Percentiles rank a stretch among this genome's conserved stretches.
Conservation (phyloP, 441 rosid species). For the Jatropha multifida region DNA sequence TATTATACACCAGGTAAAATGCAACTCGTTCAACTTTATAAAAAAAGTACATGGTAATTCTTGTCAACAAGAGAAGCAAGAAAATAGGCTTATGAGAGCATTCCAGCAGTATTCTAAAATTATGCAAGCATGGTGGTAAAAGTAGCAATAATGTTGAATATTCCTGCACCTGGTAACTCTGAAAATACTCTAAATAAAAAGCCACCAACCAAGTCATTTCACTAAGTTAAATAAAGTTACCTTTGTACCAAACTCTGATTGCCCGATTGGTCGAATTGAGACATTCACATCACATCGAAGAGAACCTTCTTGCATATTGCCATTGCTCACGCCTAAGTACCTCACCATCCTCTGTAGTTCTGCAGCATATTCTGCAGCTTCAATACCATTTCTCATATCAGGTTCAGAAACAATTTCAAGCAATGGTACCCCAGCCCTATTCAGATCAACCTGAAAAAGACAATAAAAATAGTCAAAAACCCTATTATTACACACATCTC, state of each 20-base stretch:
- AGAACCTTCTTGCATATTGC: constrained; percentile 98
- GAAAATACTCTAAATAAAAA: constrained; percentile 8
- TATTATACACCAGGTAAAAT: background rate
- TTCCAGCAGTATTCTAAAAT: background rate
- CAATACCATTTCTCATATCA: constrained; percentile 87
- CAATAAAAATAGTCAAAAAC: constrained; percentile 19
- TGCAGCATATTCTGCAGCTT: constrained; percentile 89
- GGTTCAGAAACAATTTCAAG: constrained; percentile 98
- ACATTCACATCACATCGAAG: constrained; percentile 92
- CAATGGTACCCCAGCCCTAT: constrained; percentile 97
- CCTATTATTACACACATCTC: constrained; percentile 1
- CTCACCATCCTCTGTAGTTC: constrained; percentile 89
- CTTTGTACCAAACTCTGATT: constrained; percentile 85
- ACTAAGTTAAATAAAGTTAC: constrained; percentile 30
- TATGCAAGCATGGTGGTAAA: background rate
- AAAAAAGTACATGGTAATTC: too few relatives aligned
- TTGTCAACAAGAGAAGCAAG: background rate
- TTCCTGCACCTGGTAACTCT: background rate
- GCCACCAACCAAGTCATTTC: constrained; percentile 12
- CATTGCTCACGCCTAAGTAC: constrained; percentile 83
- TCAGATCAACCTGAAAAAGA: constrained; percentile 74
- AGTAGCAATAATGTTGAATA: background rate
- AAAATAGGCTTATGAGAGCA: background rate
- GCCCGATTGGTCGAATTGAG: constrained; percentile 84
- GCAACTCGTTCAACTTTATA: background rate